Base-by-base conservation (phyloP, 371 early-diverging fungal genomes). In the Mucor lusitanicus region DNA sequence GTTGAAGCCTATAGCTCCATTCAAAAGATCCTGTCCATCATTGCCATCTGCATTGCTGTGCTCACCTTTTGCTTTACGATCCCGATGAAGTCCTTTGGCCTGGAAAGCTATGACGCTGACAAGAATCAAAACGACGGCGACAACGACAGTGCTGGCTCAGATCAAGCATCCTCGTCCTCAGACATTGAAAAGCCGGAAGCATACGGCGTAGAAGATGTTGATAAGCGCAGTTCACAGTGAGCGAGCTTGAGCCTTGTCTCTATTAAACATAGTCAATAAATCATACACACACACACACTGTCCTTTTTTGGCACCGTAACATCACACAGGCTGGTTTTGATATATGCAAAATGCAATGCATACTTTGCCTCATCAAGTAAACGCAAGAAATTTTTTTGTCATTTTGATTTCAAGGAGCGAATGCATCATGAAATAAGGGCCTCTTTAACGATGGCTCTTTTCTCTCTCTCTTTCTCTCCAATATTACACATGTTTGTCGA, bases 41-140 rank as follows among this genome's bases (percentile, higher is more conserved):
- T 77, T 35, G 63, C 75, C 44, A 57, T 73, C 9, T 67, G 67
- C 67, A 46, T 80, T 54, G 67, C 74, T 19, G 68, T 70, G 2
- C 58, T 78, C 48, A 67, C 75, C 0, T 73, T 78, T 30, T 59
- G 66, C 25, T 78, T 74, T 30, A 70, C 75, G 0, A 21, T 73
- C 13, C 80, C 75, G 6, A 80, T 80, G 77, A 72, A 75, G 54
- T 67, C 74, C 1, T 80, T 80, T 66, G 77, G 80, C 35, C 53
- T 80, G 3, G 72, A 69, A 64, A 40, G 68, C 3, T 53, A 27
- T n/a, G 42, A 61, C 17, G 17, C n/a, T 8, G 25, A 59, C 6
- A 21, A 59, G 8, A 23, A n/a, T n/a, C 37, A 9, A 13, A 37
- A 0, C n/a, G n/a, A n/a, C n/a, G n/a, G n/a, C n/a, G 59, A 25